Evolutionary conservation across 78 protist genomes (phyloP).

Genomic region (Dictyostelium brefeldianum): DNA sequence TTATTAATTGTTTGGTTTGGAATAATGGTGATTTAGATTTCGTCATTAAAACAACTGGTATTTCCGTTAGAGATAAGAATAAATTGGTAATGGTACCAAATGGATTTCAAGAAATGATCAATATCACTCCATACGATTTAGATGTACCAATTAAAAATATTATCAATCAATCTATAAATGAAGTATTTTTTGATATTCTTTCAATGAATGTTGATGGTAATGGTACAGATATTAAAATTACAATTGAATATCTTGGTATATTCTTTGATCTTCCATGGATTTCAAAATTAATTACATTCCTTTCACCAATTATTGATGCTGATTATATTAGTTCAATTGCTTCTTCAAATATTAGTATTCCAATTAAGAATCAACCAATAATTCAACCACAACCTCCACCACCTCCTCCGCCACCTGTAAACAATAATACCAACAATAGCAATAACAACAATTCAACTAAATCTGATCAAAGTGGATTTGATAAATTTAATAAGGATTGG

Average conservation of each 20-base stretch:
- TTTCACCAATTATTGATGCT: slow-evolving; percentile 57
- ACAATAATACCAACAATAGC: not conserved
- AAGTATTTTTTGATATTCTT: not conserved
- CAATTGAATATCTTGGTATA: slow-evolving; percentile 2
- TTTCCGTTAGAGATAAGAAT: slow-evolving; percentile 43
- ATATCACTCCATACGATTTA: not conserved
- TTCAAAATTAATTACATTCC: slow-evolving; percentile 14
- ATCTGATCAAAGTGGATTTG: not conserved
- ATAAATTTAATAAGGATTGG: slow-evolving; percentile 25
- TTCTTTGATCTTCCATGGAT: slow-evolving; percentile 65
- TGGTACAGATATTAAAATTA: slow-evolving; percentile 16
- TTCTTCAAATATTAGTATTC: not conserved
- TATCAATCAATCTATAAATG: not conserved
- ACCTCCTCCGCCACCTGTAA: slow-evolving; percentile 10
- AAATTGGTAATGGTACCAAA: not conserved
- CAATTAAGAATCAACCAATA: not conserved
- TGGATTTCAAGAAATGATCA: slow-evolving; percentile 33
- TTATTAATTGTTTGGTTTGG: not conserved
- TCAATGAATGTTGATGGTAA: not conserved
- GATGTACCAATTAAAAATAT: slow-evolving; percentile 3
- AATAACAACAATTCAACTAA: not conserved
- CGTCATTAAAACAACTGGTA: not conserved
- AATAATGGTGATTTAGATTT: slow-evolving; percentile 47
- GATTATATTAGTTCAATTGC: not conserved
- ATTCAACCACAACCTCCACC: not conserved